Base-by-base conservation (phyloP, 108 stramenopile species). In the Stephanodiscus minutulus region DNA sequence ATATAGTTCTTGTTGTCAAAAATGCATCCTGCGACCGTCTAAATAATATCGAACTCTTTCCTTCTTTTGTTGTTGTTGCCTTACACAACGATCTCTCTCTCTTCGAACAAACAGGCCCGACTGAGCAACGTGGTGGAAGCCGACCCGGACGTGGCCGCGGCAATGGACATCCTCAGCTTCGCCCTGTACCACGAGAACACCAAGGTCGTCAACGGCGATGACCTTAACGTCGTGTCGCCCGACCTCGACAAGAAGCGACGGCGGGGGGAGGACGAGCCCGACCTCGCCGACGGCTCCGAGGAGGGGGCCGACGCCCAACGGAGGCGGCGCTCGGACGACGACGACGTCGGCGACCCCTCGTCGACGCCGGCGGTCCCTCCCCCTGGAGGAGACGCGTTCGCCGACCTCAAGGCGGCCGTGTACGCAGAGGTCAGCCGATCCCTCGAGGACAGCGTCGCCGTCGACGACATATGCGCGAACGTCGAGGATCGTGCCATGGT, bases 111-210 rank as follows among this genome's bases (percentile, higher is more conserved):
- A 15, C 52, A 76, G 83, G 88, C 88, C 17, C 83, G 91, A 17
- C 70, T 93, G 20, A 89, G 86, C 65, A 47, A 69, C 43, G 80
- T 78, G 6, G 87, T 92, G 0, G 92, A 92, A 79, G 85, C 88
- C 5, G 78, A 86, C 55, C 87, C 89, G 3, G 95, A 93, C 73
- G 88, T 88, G 25, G 73, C 81, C 27, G 78, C 79, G 21, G 95
- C 92, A 39, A 90, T 93, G 91, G 92, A 92, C 71, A 88, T 96
- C 61, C 76, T 93, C 9, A 83, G 92, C 61, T 96, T 92, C 84
- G 91, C 92, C 6, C 84, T 96, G 35, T 96, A 96, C 61, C 91
- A 96, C 64, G 91, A 95, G 53, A 83, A 89, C 65, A 76, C 69
- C 43, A 64, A 72, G 62, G 68, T 68, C 33, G 56, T 66, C 12